Base-by-base conservation (phyloP, 805 yeast species). In the Metschnikowia shivogae region DNA sequence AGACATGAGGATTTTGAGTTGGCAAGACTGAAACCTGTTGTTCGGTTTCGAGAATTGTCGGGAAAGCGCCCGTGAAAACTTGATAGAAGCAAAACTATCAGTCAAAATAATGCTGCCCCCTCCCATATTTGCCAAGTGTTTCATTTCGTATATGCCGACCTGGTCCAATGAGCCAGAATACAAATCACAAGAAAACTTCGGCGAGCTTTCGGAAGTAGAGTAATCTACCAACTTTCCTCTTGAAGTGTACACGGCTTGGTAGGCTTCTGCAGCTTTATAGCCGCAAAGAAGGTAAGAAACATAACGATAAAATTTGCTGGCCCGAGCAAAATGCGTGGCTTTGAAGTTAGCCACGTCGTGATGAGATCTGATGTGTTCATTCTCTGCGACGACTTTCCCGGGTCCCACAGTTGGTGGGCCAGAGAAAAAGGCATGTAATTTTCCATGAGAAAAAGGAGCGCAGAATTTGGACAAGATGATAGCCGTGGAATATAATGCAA, bases 121-220 rank as follows among this genome's bases (percentile, higher is more conserved):
- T 5, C 76, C 62, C 10, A 53, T 55, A 44, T 49, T 55, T 4
- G 61, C 57, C 44, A 72, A 49, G 1, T 60, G 40, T 42, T 61
- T 66, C 76, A 72, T 69, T 46, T 73, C 77, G 47, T 67, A 69
- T 9, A 69, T 39, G 1, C 77, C 77, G 1, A 62, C 65, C 49
- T 73, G 76, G 43, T 72, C 76, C 13, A 63, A 52, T 1, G 72
- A 65, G 1, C 70, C 74, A 1, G 64, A 48, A 47, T 62, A 70
- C 5, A 72, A 41, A 42, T 70, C 64, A 24, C 62, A 47, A 1
- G 61, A 42, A 64, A 67, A 65, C 28, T 49, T 48, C 2, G 69
- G 60, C n/a, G 44, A 9, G 11, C 44, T 48, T 8, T 45, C 47
- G 12, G 39, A 36, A 12, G 46, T 46, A 22, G 54, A 45, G 43